Base-by-base conservation (phyloP, 2,329 filamentous ascomycete species). In the Penicillium hesseltinei region DNA sequence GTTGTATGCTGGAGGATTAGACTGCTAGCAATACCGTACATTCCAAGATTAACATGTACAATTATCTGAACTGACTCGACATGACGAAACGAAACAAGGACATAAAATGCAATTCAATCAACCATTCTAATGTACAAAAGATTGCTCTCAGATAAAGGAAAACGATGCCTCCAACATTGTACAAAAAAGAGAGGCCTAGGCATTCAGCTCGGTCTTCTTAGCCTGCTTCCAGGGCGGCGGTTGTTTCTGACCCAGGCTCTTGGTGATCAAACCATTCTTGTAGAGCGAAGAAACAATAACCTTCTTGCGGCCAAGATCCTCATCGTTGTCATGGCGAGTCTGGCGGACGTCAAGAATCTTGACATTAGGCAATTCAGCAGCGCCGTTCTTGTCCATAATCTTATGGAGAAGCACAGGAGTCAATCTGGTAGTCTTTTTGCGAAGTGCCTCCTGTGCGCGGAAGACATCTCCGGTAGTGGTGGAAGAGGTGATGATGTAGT, bases 261-360 rank as follows among this genome's bases (percentile, higher is more conserved):
- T 66, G 53, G 85, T 75, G 8, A 87, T 84, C 63, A 92, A 72
- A 17, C 82, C 82, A 55, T 87, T 80, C 70, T 83, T 81, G 68
- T 76, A 76, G 61, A 93, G 78, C 74, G 91, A 88, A 68, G 86
- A 78, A 72, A 89, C 83, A 68, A 93, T 90, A 49, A 92, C 74
- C 84, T 94, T 94, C 84, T 88, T 90, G 67, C 90, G 81, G 29
- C 91, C 91, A 42, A 90, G 72, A 48, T 84, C 81, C 66, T 83
- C 85, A 75, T 93, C 89, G 72, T 85, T 86, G 72, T 93, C 84
- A 35, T 89, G 85, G 10, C 85, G 83, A 8, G 86, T 92, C 58
- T 90, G 78, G 66, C 87, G 86, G 63, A 82, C 82, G 27, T 75
- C 72, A 64, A 84, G 83, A 23, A 96, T 77, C 64, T 81, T 82